Conservation (phyloP, 768 basidiomycete genomes). For the Lactarius sanguifluus region DNA sequence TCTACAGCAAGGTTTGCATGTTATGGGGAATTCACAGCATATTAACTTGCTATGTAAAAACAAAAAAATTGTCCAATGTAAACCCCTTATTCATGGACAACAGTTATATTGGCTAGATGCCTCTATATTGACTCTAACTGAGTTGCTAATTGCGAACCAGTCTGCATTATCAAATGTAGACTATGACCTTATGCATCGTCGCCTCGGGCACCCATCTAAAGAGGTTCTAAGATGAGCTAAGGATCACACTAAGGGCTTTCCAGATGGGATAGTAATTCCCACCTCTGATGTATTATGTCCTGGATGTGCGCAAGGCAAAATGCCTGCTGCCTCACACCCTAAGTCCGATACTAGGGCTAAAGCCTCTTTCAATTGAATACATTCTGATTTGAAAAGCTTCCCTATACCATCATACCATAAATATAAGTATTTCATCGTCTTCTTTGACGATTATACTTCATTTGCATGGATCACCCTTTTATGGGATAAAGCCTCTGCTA, state of each 20-base stretch:
- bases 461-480: neutral
- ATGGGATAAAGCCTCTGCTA: neutral
- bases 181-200: neutral
- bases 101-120: neutral
- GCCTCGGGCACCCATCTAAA: neutral
- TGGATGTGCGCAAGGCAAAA: neutral
- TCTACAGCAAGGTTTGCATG: neutral
- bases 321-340: neutral
- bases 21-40: neutral
- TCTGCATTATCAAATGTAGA: no score
- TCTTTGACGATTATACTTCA: neutral
- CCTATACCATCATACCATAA: neutral
- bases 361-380: neutral
- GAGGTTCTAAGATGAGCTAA: neutral
- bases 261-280: neutral
- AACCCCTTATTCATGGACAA: no score
- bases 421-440: conserved; percentile 1
- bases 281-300: neutral
- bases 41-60: no score
- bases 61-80: no score
- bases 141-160: neutral
- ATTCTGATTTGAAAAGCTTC: neutral
- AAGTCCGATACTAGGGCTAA: neutral
- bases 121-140: neutral
- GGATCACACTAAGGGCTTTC: neutral